These are phyloP conservation scores for Phytophthora nicotianae DNA, from an alignment of 352 stramenopile genomes.

Conservation along the genomic window DNA sequence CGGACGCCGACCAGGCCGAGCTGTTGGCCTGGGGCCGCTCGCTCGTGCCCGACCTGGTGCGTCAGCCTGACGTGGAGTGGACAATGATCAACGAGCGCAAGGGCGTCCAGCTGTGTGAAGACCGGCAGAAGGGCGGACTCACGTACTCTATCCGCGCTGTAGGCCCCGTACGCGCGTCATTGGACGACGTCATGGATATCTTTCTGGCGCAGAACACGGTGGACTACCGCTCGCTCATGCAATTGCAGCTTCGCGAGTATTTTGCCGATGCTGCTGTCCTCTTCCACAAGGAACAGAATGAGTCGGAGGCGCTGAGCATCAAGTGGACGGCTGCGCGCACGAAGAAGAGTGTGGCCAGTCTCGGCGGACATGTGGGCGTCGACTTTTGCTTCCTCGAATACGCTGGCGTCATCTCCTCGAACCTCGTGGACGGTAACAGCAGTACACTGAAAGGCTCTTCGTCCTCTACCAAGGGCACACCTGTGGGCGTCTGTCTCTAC, in stretches of 20 bases:
- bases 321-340: conserved; percentile 78
- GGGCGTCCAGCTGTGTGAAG: conserved; percentile 70
- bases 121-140: conserved; percentile 82
- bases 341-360: conserved; percentile 64
- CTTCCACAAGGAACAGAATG: conserved; percentile 76
- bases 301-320: conserved; percentile 78
- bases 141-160: conserved; percentile 80
- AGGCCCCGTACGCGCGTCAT: conserved; percentile 53
- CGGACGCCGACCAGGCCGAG: conserved; percentile 66
- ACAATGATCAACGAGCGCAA: conserved; percentile 77
- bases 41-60: conserved; percentile 66
- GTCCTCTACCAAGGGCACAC: conserved; percentile 5
- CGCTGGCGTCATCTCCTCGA: conserved; percentile 61
- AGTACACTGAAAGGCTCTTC: conserved; percentile 22
- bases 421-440: conserved; percentile 55
- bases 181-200: conserved; percentile 85
- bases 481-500: conserved; percentile 71
- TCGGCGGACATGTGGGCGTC: conserved; percentile 48
- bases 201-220: conserved; percentile 62
- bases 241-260: conserved; percentile 74
- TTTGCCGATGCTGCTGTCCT: conserved; percentile 77
- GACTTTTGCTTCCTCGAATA: conserved; percentile 87
- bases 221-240: conserved; percentile 75
- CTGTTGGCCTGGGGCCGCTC: conserved; percentile 77
- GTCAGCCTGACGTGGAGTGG: conserved; percentile 79